Conservation (phyloP, 2,329 filamentous ascomycete species). For the Xylaria sp. region DNA sequence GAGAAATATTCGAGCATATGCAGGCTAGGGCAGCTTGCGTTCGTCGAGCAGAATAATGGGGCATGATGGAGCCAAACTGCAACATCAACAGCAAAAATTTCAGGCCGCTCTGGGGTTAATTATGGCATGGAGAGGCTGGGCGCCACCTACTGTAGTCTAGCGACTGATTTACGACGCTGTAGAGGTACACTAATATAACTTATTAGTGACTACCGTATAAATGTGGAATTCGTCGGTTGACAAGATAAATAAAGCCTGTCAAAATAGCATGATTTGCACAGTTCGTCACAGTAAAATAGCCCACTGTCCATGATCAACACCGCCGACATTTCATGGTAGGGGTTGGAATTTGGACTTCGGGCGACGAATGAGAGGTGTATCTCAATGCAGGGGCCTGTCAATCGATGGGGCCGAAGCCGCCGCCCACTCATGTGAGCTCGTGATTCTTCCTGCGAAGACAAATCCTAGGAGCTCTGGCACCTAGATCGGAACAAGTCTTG, state of each 20-base stretch:
- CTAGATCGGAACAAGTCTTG: conserved; percentile 26
- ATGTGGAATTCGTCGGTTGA: conserved; percentile 28
- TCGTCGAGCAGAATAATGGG: conserved; percentile 27
- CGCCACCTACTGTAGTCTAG: conserved; percentile 38
- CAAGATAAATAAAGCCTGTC: conserved; percentile 25
- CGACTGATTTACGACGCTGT: conserved; percentile 41
- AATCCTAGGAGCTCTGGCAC: conserved; percentile 7
- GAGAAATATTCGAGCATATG: conserved; percentile 34
- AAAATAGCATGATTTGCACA: conserved; percentile 21
- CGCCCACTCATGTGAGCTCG: conserved; percentile 17
- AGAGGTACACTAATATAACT: conserved; percentile 37
- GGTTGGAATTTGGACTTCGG: conserved; percentile 19
- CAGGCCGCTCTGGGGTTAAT: conserved; percentile 40
- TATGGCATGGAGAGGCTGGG: conserved; percentile 42
- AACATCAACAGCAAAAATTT: conserved; percentile 35
- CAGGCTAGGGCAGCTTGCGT: conserved; percentile 31
- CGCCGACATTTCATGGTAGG: conserved; percentile 14
- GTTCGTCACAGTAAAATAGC: conserved; percentile 22
- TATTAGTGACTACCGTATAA: conserved; percentile 24
- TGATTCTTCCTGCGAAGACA: conserved; percentile 3
- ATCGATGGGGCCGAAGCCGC: conserved; percentile 32
- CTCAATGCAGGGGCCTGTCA: conserved; percentile 29
- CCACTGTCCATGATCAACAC: conserved; percentile 21
- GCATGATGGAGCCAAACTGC: conserved; percentile 24
- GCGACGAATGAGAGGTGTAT: conserved; percentile 31